Conservation (phyloP, 2,329 filamentous ascomycete genomes). For the Pezicula neosporulosa region DNA sequence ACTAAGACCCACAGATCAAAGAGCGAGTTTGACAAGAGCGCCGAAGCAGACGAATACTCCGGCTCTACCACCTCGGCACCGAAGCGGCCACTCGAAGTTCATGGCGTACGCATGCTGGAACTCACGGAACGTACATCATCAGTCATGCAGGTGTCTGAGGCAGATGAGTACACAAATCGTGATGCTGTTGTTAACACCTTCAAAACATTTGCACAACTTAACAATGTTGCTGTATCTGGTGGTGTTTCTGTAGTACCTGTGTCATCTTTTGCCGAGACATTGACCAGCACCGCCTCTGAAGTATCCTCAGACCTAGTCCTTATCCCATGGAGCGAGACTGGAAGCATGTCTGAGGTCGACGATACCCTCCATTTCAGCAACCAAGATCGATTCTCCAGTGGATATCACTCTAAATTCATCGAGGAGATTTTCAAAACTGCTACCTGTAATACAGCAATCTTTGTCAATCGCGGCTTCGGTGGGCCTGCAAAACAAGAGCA, state of each 20-base stretch:
- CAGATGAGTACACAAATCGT: conserved; percentile 66
- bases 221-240: conserved; percentile 79
- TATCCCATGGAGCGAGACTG: conserved; percentile 85
- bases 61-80: conserved; percentile 18
- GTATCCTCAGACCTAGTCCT: conserved; percentile 71
- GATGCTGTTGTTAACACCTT: conserved; percentile 93
- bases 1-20: conserved; percentile 32
- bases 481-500: conserved; percentile 40
- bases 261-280: conserved; percentile 72
- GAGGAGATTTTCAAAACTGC: conserved; percentile 60
- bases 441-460: conserved; percentile 68
- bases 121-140: conserved; percentile 90
- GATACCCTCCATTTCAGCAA: conserved; percentile 44
- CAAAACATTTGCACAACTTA: conserved; percentile 79
- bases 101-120: conserved; percentile 82
- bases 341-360: conserved; percentile 62
- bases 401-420: conserved; percentile 72
- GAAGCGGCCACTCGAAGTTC: conserved; percentile 31
- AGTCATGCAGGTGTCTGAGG: conserved; percentile 89
- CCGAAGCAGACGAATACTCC: conserved; percentile 18
- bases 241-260: conserved; percentile 78
- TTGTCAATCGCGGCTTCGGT: conserved; percentile 71
- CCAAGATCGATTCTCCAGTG: conserved; percentile 54
- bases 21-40: conserved; percentile 21
- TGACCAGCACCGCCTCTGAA: conserved; percentile 67